Base-by-base conservation (phyloP, 176 grass and related monocot species). In the Lolium multiflorum region DNA sequence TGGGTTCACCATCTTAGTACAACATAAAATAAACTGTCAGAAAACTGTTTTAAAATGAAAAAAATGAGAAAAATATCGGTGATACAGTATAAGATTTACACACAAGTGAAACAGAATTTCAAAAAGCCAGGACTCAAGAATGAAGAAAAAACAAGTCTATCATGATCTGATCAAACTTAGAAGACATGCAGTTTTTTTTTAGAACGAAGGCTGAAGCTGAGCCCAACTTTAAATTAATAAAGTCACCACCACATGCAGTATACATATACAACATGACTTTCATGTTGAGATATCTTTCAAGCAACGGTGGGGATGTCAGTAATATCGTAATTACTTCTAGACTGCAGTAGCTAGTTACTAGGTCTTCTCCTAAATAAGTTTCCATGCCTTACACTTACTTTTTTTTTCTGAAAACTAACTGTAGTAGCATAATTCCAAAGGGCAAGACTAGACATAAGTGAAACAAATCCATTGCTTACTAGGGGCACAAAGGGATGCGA, bases 401-500 rank as follows among this genome's bases (percentile, higher is more conserved):
- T 18, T 9, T 9, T 43, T 25, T 26, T 60, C 8, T 65, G 24
- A 13, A 18, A 17, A 66, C 4, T 35, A 35, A 35, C 4, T 25
- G 26, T 66, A 66, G 16, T 31, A 68, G 64, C 64, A 18, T 62
- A 57, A 62, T 48, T 61, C 22, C 67, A 87, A 72, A 9, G 14
- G 50, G 8, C 24, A 0, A 84, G 11, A 73, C 17, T 21, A 62
- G 13, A 28, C 55, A 62, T 8, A 87, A 24, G 22, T 44, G 9
- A 55, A 75, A 66, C 15, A 65, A 73, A 83, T 74, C 11, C 17
- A 28, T 15, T 51, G 69, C 92, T 93, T 91, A 97, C 95, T 73
- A 95, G 82, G 47, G 93, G 87, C 80, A 92, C 50, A 49, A 92
- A 81, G 1, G 93, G 89, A 81, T 94, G 90, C 13, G 83, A 80